Base-by-base conservation (phyloP, 345 rosid species). In the Cardamine chenopodiifolia region DNA sequence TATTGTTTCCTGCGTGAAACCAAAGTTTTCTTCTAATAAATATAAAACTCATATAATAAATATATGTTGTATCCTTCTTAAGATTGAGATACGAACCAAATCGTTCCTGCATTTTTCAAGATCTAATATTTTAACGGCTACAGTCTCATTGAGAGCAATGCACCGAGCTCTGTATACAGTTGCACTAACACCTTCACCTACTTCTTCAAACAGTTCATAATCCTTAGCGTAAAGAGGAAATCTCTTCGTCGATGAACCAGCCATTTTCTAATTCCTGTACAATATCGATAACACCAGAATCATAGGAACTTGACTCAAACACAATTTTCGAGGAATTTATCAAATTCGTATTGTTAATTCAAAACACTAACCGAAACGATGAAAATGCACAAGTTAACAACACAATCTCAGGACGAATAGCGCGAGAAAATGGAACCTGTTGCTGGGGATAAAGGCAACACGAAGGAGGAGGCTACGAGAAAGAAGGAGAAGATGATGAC, bases 161-260 rank as follows among this genome's bases (percentile, higher is more conserved):
- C 97, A 92, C 4, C 86, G 89, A 70, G 96, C 96, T 81, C 86
- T 87, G 50, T 79, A 77, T 28, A 92, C 97, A 26, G 86, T 83
- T 70, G 97, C 96, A 39, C 96, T 89, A 66, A 88, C 93, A 71
- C 97, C 96, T 80, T 89, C 92, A 12, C 97, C 97, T 23, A 89
- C 88, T 45, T 88, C 96, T 80, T 92, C 96, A 45, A 85, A 92
- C 29, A 87, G 78, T 68, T 80, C 87, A 49, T 92, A 92, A 48
- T 89, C 96, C 20, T 85, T 86, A 18, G 92, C 87, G 72, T 48
- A 59, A 5, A 86, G 79, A 15, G 97, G 93, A 73, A 68, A 89
- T 73, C 76, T 83, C 76, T 86, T 92, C 63, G 82, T 88, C 20
- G 82, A 66, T 40, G 58, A 29, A 59, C 50, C 50, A 32, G 69